These are phyloP conservation scores for Kwoniella europaea DNA, from an alignment of 768 basidiomycete species.

Conservation along the genomic window DNA sequence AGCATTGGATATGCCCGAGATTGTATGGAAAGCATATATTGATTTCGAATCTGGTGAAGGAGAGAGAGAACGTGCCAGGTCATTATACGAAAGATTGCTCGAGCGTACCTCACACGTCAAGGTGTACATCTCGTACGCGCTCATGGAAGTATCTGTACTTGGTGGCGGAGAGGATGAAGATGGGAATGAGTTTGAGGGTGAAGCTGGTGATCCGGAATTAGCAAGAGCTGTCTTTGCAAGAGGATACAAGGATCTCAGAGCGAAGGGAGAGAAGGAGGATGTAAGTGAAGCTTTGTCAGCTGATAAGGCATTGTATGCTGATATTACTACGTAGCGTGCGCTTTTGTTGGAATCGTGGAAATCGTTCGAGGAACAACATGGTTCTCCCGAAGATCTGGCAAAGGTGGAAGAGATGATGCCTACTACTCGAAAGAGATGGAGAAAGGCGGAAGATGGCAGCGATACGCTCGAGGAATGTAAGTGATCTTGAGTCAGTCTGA, in stretches of 20 bases:
- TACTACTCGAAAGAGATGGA: slow-evolving; percentile 79
- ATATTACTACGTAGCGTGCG: slow-evolving; percentile 69
- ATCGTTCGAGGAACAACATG: slow-evolving; percentile 82
- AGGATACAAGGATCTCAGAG: slow-evolving; percentile 84
- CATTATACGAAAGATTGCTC: slow-evolving; percentile 85
- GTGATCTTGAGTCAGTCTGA: not conserved
- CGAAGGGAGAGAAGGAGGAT: slow-evolving; percentile 81
- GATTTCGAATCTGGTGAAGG: slow-evolving; percentile 96
- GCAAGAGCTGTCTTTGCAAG: slow-evolving; percentile 83
- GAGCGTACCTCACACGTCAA: slow-evolving; percentile 89
- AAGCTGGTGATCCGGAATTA: slow-evolving; percentile 68
- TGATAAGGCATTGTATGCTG: not conserved
- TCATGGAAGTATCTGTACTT: slow-evolving; percentile 78
- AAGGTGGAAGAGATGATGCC: slow-evolving; percentile 95
- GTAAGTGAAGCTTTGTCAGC: slow-evolving; percentile 61
- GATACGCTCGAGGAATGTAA: slow-evolving; percentile 75
- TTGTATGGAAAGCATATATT: slow-evolving; percentile 73
- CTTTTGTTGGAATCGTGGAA: slow-evolving; percentile 95
- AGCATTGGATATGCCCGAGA: slow-evolving; percentile 90
- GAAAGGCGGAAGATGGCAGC: slow-evolving; percentile 83
- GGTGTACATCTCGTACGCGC: slow-evolving; percentile 88
- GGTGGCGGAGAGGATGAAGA: slow-evolving; percentile 57
- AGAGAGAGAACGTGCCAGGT: slow-evolving; percentile 81
- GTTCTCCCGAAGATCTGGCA: slow-evolving; percentile 71
- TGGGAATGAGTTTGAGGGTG: slow-evolving; percentile 65